Base-by-base conservation (phyloP, 176 grass and related monocot genomes). In the Typha latifolia region DNA sequence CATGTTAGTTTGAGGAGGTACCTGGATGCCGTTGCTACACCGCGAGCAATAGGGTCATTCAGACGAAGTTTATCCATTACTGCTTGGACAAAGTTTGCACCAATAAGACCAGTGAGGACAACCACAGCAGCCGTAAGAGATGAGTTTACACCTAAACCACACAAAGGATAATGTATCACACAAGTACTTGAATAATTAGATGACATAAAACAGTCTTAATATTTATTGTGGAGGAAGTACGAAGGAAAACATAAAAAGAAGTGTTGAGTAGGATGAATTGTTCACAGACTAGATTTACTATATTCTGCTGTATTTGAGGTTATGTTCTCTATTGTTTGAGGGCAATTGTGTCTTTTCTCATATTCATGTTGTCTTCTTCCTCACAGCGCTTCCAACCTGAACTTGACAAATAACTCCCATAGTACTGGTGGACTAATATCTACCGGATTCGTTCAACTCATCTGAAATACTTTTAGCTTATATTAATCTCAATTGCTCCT, bases 21-120 rank as follows among this genome's bases (percentile, higher is more conserved):
- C 93, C 93, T 97, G 32, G 94, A 92, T 62, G 94, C 94, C 19
- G 94, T 99, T 32, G 83, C 94, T 61, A 93, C 81, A 79, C 89
- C 94, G 81, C 89, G 80, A 3, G 94, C 86, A 59, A 99, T 93
- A 14, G 94, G 86, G 63, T 99, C 94, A 23, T 83, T 82, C n/a
- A 93, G 72, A 50, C 89, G 82, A 64, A 99, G 81, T 22, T 81
- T 93, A 64, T 93, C 89, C 94, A 99, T 85, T 32, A 78, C 89
- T 23, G 83, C 83, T 77, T 90, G 86, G 12, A 87, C 94, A 48
- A 99, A 99, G 73, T 99, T 99, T 2, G 94, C 94, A 24, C 94
- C 94, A 5, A 97, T 74, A 49, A 97, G 86, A 26, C 94, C 94
- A 34, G 94, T 99, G 12, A 99, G 66, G 51, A 93, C 94, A 47